A percentile compares a stretch with the other conserved stretches of the same genome.
phyloP scores from a whole-genome alignment of 306 rosid species.

The Citrullus mucosospermus region DNA sequence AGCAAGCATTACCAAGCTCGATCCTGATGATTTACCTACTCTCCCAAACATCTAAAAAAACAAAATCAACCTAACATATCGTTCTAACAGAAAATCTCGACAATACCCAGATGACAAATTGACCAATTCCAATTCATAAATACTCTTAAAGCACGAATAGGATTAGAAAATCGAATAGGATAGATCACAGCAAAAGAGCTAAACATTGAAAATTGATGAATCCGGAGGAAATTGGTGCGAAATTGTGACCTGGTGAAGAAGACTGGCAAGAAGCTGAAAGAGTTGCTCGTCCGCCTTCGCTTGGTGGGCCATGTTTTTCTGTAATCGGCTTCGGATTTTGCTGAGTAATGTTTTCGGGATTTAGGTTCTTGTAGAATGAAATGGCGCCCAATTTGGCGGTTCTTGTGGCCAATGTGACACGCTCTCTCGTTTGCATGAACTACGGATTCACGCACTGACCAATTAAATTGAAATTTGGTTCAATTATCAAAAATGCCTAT shows the following conservation, averaged over 20 bases:
- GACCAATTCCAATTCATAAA: not conserved
- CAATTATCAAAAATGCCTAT: not conserved
- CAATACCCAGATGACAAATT: not conserved
- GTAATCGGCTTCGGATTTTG: not conserved
- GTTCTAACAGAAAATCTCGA: not conserved
- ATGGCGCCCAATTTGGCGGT: not conserved
- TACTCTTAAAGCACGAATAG: not conserved
- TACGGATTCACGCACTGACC: not conserved
- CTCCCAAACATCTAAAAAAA: not conserved
- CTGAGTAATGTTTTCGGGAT: not conserved
- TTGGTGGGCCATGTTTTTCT: slow-evolving; percentile 39
- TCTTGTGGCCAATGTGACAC: not conserved
- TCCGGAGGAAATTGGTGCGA: not conserved
- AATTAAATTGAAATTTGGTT: not conserved
- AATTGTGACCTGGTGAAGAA: slow-evolving; percentile 53
- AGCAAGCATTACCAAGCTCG: not conserved
- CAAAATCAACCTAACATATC: not conserved
- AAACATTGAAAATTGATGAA: not conserved
- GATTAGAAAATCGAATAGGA: not conserved
- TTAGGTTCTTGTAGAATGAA: not conserved
- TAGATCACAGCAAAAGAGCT: not conserved
- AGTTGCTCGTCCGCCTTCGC: slow-evolving; percentile 57
- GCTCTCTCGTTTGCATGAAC: not conserved
- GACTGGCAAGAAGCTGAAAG: slow-evolving; percentile 67
- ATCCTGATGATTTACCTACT: not conserved